phyloP scores from a whole-genome alignment of 257 asterid species.

The Anisodus tanguticus region DNA sequence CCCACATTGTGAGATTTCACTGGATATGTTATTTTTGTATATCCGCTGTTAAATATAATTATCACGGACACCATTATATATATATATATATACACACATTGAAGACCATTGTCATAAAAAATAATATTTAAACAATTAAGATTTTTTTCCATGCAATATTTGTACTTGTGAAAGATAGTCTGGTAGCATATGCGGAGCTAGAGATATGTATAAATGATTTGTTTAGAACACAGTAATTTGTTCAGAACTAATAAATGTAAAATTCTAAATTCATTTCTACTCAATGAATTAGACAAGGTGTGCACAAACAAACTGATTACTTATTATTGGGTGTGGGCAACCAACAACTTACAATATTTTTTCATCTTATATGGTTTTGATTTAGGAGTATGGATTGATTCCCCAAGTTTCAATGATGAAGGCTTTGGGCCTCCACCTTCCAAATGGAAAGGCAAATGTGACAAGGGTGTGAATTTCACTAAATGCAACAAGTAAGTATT shows the following conservation, averaged over 20 bases:
- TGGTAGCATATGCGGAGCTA: neutral
- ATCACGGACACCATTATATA: no score
- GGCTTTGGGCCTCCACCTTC: constrained; percentile 37
- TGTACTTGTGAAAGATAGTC: neutral
- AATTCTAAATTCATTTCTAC: neutral
- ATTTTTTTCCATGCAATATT: neutral
- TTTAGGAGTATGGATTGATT: constrained; percentile 31
- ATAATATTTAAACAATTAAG: neutral
- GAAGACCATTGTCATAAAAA: neutral
- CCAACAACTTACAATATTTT: neutral
- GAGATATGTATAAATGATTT: neutral
- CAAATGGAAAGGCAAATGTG: constrained; percentile 39
- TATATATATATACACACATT: no score
- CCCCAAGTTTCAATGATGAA: constrained; percentile 35
- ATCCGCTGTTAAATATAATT: no score
- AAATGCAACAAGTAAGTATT: constrained; percentile 33
- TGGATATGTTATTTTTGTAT: no score
- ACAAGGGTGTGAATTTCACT: constrained; percentile 33
- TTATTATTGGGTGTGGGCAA: neutral
- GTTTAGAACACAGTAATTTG: neutral
- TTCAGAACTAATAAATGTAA: neutral
- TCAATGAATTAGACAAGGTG: neutral
- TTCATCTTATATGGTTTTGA: neutral
- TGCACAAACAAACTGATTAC: neutral
- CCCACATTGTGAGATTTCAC: no score